Percentiles rank a stretch among this genome's conserved stretches.
Conservation (phyloP, 2,329 filamentous ascomycete species). For the Emericellopsis cladophorae region DNA sequence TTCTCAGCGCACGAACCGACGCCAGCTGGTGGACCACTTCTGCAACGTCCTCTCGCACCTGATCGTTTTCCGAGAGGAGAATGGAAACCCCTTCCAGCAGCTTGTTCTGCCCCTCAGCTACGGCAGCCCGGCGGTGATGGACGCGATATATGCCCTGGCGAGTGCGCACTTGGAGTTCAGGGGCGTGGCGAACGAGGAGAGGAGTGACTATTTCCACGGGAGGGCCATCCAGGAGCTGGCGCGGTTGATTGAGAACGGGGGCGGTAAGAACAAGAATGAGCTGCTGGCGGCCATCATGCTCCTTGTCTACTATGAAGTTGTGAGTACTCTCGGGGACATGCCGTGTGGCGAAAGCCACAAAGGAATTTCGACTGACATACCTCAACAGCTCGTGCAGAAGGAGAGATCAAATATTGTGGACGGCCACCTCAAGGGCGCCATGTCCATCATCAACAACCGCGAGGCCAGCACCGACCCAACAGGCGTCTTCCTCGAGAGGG, state of each 20-base stretch:
- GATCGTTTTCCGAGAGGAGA: slow-evolving; percentile 52
- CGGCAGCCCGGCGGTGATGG: slow-evolving; percentile 50
- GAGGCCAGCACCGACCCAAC: slow-evolving; percentile 33
- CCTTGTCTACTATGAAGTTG: slow-evolving; percentile 51
- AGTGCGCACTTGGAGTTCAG: slow-evolving; percentile 71
- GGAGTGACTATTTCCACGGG: slow-evolving; percentile 46
- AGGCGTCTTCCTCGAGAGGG: slow-evolving; percentile 44
- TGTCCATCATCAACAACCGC: slow-evolving; percentile 44
- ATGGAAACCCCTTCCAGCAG: slow-evolving; percentile 50
- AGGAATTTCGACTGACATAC: not conserved
- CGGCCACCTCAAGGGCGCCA: slow-evolving; percentile 47
- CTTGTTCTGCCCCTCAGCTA: slow-evolving; percentile 47
- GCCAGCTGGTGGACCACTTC: slow-evolving; percentile 48
- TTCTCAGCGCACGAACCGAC: slow-evolving; percentile 37
- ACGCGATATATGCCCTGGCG: slow-evolving; percentile 73
- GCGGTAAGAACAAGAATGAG: slow-evolving; percentile 39
- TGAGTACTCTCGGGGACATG: slow-evolving; percentile 18
- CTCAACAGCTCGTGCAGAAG: slow-evolving; percentile 42
- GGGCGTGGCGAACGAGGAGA: slow-evolving; percentile 37
- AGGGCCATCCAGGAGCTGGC: slow-evolving; percentile 45
- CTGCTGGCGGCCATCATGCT: slow-evolving; percentile 48
- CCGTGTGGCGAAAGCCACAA: not conserved
- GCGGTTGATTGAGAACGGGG: slow-evolving; percentile 37
- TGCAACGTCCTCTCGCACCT: slow-evolving; percentile 51
- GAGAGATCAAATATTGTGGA: slow-evolving; percentile 47